These are phyloP conservation scores for Cladophialophora carrionii DNA, from an alignment of 2,329 filamentous ascomycete species.

Conservation along the genomic window DNA sequence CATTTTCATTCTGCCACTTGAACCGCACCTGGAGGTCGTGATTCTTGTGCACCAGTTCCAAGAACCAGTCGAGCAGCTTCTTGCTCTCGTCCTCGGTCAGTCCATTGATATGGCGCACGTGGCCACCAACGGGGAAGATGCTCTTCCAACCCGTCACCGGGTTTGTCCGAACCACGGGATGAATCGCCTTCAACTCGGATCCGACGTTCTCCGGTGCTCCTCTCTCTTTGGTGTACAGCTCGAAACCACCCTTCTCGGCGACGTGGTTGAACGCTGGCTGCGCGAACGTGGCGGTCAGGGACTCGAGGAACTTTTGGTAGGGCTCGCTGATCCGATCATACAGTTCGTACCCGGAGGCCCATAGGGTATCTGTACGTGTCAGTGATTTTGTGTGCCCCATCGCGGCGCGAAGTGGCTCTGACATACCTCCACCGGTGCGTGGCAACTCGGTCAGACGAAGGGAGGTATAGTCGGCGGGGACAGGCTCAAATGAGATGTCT, in stretches of 20 bases:
- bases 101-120: constrained; percentile 50
- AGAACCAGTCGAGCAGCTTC: constrained; percentile 50
- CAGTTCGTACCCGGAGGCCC: constrained; percentile 69
- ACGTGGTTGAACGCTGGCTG: constrained; percentile 56
- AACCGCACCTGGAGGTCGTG: constrained; percentile 57
- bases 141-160: constrained; percentile 67
- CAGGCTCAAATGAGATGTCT: constrained; percentile 67
- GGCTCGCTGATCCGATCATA: constrained; percentile 62
- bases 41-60: constrained; percentile 50
- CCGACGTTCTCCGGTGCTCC: constrained; percentile 62
- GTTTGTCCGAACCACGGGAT: constrained; percentile 64
- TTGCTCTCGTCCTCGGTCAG: constrained; percentile 50
- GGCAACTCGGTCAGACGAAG: constrained; percentile 63
- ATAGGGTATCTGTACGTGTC: constrained; percentile 58
- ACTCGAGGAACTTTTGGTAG: constrained; percentile 62
- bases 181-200: constrained; percentile 53
- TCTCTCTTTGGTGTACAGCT: constrained; percentile 51
- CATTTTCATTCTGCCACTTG: constrained; percentile 55
- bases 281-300: constrained; percentile 60
- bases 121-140: constrained; percentile 53
- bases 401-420: background rate
- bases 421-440: constrained; percentile 49
- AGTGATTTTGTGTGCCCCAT: background rate
- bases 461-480: constrained; percentile 66
- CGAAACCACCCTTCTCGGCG: constrained; percentile 43